A percentile compares a stretch with the other conserved stretches of the same genome.
These are phyloP conservation scores for Puccinia coronata DNA, from an alignment of 1,284 basidiomycete genomes.

Conservation along the genomic window DNA sequence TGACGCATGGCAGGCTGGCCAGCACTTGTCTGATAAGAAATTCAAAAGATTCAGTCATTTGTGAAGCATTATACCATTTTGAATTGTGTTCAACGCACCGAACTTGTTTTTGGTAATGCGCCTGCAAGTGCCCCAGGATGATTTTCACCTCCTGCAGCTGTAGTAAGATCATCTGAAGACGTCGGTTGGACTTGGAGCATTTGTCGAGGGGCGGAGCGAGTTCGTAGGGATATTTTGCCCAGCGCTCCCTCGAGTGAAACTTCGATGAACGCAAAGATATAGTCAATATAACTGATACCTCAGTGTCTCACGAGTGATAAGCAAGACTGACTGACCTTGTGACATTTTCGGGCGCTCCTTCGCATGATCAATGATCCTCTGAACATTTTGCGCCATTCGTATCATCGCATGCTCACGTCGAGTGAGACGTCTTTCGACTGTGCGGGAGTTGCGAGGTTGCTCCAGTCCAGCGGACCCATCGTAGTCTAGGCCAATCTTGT, in stretches of 20 bases:
- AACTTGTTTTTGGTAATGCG: slow-evolving; percentile 52
- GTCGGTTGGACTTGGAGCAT: slow-evolving; percentile 77
- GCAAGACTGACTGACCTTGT: slow-evolving; percentile 51
- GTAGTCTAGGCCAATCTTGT: slow-evolving; percentile 29
- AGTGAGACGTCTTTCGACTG: slow-evolving; percentile 66
- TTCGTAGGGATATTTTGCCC: slow-evolving; percentile 85
- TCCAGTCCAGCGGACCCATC: slow-evolving; percentile 17
- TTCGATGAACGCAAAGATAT: slow-evolving; percentile 64
- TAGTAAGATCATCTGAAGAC: slow-evolving; percentile 37
- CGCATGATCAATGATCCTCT: slow-evolving; percentile 90
- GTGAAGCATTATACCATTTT: not conserved
- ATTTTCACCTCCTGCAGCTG: slow-evolving; percentile 51
- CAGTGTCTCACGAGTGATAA: too few species aligned
- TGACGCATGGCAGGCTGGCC: slow-evolving; percentile 74
- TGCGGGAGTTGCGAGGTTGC: slow-evolving; percentile 64
- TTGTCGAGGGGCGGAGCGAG: slow-evolving; percentile 91
- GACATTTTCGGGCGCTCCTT: slow-evolving; percentile 64
- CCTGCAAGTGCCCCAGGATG: slow-evolving; percentile 38
- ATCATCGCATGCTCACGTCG: slow-evolving; percentile 60
- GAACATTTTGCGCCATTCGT: slow-evolving; percentile 94
- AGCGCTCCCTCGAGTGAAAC: slow-evolving; percentile 82
- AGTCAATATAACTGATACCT: not conserved
- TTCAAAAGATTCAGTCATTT: slow-evolving; percentile 43
- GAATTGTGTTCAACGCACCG: slow-evolving; percentile 32
- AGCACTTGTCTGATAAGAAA: slow-evolving; percentile 63